Base-by-base conservation (phyloP, 176 grass and related monocot genomes). In the Oryza coarctata region DNA sequence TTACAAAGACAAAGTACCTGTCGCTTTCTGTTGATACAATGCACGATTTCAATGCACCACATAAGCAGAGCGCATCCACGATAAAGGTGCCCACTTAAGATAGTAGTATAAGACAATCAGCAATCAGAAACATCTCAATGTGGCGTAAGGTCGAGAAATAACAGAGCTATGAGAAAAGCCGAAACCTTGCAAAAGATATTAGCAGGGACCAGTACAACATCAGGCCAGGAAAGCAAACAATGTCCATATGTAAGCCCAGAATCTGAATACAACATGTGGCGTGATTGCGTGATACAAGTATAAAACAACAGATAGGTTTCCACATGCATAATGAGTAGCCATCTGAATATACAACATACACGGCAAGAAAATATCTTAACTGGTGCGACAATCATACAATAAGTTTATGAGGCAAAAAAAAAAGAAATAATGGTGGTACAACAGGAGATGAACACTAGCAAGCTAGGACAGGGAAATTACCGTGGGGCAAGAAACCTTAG, bases 401-500 rank as follows among this genome's bases (percentile, higher is more conserved):
- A 60, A 9, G 22, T 23, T 8, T 57, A 9, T 8, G 9, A 12
- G 7, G n/a, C n/a, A 5, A 9, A n/a, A 2, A n/a, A 57, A 18
- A 57, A 57, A n/a, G 52, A 57, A n/a, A 57, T 18, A 0, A 1
- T 60, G 20, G 45, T 67, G n/a, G 15, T 66, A 86, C 78, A 86
- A 65, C 43, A 45, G 43, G 65, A 82, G 43, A 78, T 35, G 13
- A 67, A 66, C 43, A 61, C 22, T 0, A 25, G 1, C 45, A 71
- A 58, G 32, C 30, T 44, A 27, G 1, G 45, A 78, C 72, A 22
- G 8, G 13, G 5, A 38, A 3, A 67, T 30, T 65, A 65, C 65
- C 55, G 61, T 69, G 60, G 40, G 29, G 2, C 41, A 90, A 74
- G 67, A 30, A 78, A 78, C 52, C 63, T 79, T 67, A 43, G 22